Evolutionary conservation across 1,139 yeast genomes (phyloP), one percentile per base, ranked within the genome.

Genomic region (Zygoascus hellenicus): DNA sequence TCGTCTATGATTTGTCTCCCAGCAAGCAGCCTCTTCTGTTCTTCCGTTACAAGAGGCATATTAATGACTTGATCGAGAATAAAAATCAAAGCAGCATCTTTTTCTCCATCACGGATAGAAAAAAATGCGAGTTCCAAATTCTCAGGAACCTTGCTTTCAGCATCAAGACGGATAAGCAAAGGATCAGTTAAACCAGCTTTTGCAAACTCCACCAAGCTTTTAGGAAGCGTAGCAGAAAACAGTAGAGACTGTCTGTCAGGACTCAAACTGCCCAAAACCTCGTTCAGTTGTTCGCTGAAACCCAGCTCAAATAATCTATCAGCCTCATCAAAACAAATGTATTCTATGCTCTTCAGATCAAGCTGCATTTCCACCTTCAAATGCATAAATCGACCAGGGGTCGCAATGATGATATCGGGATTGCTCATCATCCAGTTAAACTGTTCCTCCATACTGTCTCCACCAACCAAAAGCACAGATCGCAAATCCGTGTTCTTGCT

Each of bases 291-390:
- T 59, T 89, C 96, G 32, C 95, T 83, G 65, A 94, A 94, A 48
- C 98, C 97, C 85, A 90, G 83, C 68, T 94, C 99, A 62, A 94
- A 94, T 58, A 94, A 75, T 61, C 97, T 76, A 74, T 94, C 99
- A 33, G 98, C 98, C 72, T 94, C 99, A 70, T 94, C 99, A 64
- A 92, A 94, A 1, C 90, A 96, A 46, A 90, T 84, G 60, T 86
- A 90, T 63, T 92, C 96, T 17, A 92, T 79, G 2, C 89, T 76
- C 55, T 77, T 78, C 64, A 94, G 74, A 60, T 88, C 95, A 49
- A 92, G 73, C 53, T 79, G 79, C 98, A 94, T 94, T 69, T 94
- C 98, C 34, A 90, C 92, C 64, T 90, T 88, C 62, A 94, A 76
- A 75, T 94, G 98, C 67, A 92, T 69, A 61, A 94, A 92, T 66